Evolutionary conservation across 2,329 filamentous ascomycete species (phyloP), one percentile per base, ranked within the genome.

Genomic region (Aspergillus quadrilineatus): DNA sequence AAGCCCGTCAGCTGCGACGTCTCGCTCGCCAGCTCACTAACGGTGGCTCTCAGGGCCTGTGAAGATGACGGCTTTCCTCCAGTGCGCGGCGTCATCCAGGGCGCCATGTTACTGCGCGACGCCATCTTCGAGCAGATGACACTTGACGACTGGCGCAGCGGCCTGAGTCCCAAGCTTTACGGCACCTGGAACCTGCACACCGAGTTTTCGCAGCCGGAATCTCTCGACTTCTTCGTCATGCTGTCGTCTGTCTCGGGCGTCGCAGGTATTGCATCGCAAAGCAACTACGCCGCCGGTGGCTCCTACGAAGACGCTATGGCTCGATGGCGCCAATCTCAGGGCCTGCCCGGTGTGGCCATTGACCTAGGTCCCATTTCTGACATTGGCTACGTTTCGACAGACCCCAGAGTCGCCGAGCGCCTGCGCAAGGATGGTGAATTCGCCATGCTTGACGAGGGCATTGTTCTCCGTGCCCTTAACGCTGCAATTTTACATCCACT

Each of bases 191-290:
- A 64, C 46, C 59, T 67, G 0, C 65, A 67, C 50, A 14, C 45
- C 17, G 37, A 39, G 6, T 44, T 29, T n/a, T 9, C 15, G 2
- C 29, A 37, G 3, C 83, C 66, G 70, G n/a, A 10, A 1, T 29
- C 15, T 57, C 76, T 85, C 62, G 74, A 89, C 65, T 82, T 85
- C 50, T 70, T 91, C 66, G 81, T 88, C 74, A 81, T 91, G 60
- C 72, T 89, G 72, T 84, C 84, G 76, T 75, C 85, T 63, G 45
- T 69, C 3, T 63, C 63, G 3, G 69, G 68, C 7, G 65, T 57
- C 17, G 45, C 66, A 2, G 72, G 71, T 2, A 69, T 55, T 9
- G 56, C 61, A 0, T 67, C 65, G 0, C 65, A 74, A 52, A 57
- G 57, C 44, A 73, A 70, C 53, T 75, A 75, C 55, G 65, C 63